Conservation (phyloP, 768 basidiomycete genomes). For the Xanthoconium purpureum region DNA sequence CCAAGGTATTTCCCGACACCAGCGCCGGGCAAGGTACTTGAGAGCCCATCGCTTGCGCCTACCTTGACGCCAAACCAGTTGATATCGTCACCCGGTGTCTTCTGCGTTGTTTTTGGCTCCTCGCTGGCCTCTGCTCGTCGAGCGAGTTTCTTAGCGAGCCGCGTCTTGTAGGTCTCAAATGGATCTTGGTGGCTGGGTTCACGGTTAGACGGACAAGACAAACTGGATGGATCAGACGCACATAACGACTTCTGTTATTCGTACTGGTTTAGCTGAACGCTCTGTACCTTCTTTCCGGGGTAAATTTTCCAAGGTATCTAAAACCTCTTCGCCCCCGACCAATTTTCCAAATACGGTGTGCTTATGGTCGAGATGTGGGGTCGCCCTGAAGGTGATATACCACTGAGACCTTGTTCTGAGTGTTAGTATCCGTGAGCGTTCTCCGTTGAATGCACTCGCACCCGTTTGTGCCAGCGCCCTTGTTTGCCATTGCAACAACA, state of each 20-base stretch:
- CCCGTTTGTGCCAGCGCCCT: conserved; percentile 88
- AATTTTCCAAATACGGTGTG: conserved; percentile 97
- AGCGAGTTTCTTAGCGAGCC: conserved; percentile 76
- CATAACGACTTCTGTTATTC: conserved; percentile 86
- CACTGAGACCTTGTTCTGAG: conserved; percentile 73
- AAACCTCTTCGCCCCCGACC: conserved; percentile 91
- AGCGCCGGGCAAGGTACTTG: conserved; percentile 27
- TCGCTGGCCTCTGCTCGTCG: conserved; percentile 31
- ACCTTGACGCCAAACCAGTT: conserved; percentile 93
- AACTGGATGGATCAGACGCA: conserved; percentile 37
- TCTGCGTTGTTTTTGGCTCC: conserved; percentile 36
- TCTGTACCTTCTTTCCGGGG: conserved; percentile 84
- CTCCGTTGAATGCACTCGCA: conserved; percentile 25
- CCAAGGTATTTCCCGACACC: conserved; percentile 82
- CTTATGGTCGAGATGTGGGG: conserved; percentile 86
- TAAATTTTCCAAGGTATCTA: conserved; percentile 79
- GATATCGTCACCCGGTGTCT: conserved; percentile 62
- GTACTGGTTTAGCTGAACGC: conserved; percentile 79
- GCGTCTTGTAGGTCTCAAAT: conserved; percentile 87
- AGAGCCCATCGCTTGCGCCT: conserved; percentile 42
- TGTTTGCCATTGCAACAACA: conserved; percentile 92
- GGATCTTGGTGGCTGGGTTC: conserved; percentile 81
- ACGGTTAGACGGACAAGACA: background rate
- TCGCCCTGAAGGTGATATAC: conserved; percentile 83
- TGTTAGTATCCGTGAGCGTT: background rate